These are phyloP conservation scores for Tricholoma hemisulphureum DNA, from an alignment of 768 basidiomycete genomes.

Conservation along the genomic window DNA sequence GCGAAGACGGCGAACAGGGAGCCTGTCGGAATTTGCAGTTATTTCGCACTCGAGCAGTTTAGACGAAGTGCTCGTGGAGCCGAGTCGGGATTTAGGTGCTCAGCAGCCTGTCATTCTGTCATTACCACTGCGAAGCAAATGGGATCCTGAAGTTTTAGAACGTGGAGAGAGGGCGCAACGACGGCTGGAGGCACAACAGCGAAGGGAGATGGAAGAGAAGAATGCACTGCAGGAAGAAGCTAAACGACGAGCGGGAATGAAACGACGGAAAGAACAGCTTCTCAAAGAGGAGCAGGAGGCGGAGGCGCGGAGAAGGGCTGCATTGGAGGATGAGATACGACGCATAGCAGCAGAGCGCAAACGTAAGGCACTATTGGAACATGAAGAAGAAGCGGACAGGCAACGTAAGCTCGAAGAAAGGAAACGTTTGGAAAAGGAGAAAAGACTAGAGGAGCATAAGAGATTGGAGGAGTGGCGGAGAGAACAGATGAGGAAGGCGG, in stretches of 20 bases:
- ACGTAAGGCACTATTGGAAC: constrained; percentile 38
- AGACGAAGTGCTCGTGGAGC: constrained; percentile 25
- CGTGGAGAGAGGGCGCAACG: constrained; percentile 33
- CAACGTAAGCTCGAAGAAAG: constrained; percentile 45
- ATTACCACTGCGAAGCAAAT: constrained; percentile 36
- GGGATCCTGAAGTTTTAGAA: constrained; percentile 32
- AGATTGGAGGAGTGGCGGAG: constrained; percentile 52
- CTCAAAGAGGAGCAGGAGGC: constrained; percentile 42
- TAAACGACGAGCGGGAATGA: constrained; percentile 39
- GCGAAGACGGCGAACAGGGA: constrained; percentile 30
- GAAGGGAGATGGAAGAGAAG: constrained; percentile 38
- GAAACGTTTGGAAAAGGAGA: constrained; percentile 45
- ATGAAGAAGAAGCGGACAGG: constrained; percentile 46
- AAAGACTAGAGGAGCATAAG: constrained; percentile 49
- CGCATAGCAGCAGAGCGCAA: constrained; percentile 36
- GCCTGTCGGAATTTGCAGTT: constrained; percentile 42
- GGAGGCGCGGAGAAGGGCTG: constrained; percentile 38
- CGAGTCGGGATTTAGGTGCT: neutral
- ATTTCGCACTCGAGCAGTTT: constrained; percentile 34
- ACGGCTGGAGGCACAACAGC: constrained; percentile 30
- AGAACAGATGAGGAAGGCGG: constrained; percentile 44
- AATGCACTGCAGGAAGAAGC: constrained; percentile 45
- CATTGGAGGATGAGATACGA: constrained; percentile 41
- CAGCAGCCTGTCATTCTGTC: constrained; percentile 14
- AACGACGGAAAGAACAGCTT: constrained; percentile 42